These are phyloP conservation scores for Lonicera japonica DNA, from an alignment of 129 eudicot genomes.

Conservation along the genomic window DNA sequence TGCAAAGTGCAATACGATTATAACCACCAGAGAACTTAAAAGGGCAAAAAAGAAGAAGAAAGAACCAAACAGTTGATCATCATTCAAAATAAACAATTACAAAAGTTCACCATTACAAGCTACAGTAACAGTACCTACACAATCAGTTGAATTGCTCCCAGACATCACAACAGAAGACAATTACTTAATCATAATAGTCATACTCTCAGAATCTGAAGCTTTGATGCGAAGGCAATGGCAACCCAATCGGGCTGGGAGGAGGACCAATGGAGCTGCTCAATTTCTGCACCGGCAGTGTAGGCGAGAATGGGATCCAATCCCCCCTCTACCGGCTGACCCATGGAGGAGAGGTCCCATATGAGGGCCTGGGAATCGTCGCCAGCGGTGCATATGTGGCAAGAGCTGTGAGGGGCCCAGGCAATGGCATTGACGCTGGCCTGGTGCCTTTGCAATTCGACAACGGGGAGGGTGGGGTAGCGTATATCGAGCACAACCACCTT, in stretches of 20 bases:
- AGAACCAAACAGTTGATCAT: too few species aligned
- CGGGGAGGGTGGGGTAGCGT: constrained; percentile 79
- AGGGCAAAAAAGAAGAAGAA: too few species aligned
- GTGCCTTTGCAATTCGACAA: constrained; percentile 88
- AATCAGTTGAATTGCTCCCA: too few species aligned
- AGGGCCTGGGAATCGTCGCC: constrained; percentile 95
- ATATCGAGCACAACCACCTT: constrained; percentile 90
- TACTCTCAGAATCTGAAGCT: constrained; percentile 97
- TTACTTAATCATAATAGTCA: constrained; percentile 22
- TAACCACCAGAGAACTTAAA: too few species aligned
- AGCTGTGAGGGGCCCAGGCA: constrained; percentile 94
- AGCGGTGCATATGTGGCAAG: constrained; percentile 92
- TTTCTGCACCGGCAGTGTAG: constrained; percentile 88
- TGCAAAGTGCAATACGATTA: too few species aligned
- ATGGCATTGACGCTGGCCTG: constrained; percentile 92
- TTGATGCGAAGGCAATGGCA: constrained; percentile 85
- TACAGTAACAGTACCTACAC: too few species aligned
- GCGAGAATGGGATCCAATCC: constrained; percentile 95
- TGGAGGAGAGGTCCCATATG: constrained; percentile 92
- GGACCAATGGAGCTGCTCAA: constrained; percentile 97
- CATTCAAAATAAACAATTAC: too few species aligned
- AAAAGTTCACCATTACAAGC: too few species aligned
- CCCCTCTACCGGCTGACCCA: constrained; percentile 94
- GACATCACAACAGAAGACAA: too few species aligned
- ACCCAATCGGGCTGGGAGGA: constrained; percentile 98